Evolutionary conservation across 441 rosid species (phyloP).

Genomic region (Gossypium schwendimanii): DNA sequence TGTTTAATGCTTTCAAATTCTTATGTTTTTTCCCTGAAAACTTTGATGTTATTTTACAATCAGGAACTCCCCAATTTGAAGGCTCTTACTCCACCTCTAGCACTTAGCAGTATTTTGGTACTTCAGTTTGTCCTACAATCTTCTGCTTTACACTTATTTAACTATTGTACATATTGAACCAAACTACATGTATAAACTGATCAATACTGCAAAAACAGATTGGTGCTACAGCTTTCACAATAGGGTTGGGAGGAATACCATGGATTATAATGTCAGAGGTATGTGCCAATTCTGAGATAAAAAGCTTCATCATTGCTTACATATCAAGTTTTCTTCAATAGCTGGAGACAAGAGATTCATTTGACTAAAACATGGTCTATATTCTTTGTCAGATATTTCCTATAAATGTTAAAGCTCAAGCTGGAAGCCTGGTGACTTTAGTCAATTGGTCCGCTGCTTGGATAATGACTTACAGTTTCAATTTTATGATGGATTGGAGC

Average conservation of each 20-base stretch:
- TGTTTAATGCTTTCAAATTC: background rate
- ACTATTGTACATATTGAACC: background rate
- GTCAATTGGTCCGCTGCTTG: constrained; percentile 39
- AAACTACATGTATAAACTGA: background rate
- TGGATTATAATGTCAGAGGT: constrained; percentile 69
- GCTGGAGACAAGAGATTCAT: background rate
- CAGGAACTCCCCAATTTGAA: constrained; percentile 33
- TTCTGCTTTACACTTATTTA: background rate
- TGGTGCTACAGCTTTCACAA: constrained; percentile 9
- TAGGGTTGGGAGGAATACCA: constrained; percentile 43
- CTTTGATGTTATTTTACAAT: background rate
- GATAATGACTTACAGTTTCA: constrained; percentile 36
- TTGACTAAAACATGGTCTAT: background rate
- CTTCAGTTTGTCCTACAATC: constrained; percentile 2
- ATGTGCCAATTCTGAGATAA: background rate
- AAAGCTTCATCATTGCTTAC: background rate
- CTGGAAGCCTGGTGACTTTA: constrained; percentile 40
- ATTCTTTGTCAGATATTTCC: constrained; percentile 35
- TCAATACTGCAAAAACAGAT: constrained; percentile 23
- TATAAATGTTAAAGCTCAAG: constrained; percentile 38
- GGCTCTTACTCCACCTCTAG: constrained; percentile 37
- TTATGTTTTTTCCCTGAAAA: background rate
- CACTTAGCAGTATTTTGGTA: constrained; percentile 39
- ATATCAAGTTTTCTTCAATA: background rate
- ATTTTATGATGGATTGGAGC: constrained; percentile 52